Base-by-base conservation (phyloP, 305 asterid genomes). In the Fraxinus dipetala region DNA sequence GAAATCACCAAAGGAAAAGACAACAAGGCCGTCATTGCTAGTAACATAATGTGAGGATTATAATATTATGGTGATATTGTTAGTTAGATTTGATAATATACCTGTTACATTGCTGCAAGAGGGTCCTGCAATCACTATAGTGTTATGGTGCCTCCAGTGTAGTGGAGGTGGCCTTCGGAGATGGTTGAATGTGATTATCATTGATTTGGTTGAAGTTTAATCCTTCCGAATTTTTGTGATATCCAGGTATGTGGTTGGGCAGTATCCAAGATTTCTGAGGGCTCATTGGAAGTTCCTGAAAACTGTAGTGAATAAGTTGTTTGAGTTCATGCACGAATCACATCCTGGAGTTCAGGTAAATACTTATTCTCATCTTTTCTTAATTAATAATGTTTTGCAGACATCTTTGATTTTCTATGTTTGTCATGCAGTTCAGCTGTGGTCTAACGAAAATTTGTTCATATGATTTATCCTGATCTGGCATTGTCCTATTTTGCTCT, bases 251-350 rank as follows among this genome's bases (percentile, higher is more conserved):
- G 99, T 96, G 79, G 99, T 96, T 84, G 99, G 99, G 78, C 99
- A 96, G 82, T 96, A 96, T 85, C 99, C 99, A 48, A 89, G 99
- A 81, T 96, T 96, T 86, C 87, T 96, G 87, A 93, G 99, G 90
- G 98, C 99, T 78, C 99, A 96, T 87, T 96, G 99, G 99, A 96
- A 96, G 91, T 96, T 96, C 88, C 88, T 96, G 94, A 96, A 96
- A 91, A 96, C 98, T 81, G 98, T 95, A 76, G 98, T 96, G 81
- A 95, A 93, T 91, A 96, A 96, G 87, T 86, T 96, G 90, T 96
- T 96, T 85, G 99, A 95, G 87, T 96, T 96, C 90, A 96, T 96
- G 99, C 98, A 96, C 5, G 99, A 96, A 92, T 93, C 93, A 13
- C 99, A 96, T 88, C 99, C 98, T 59, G 99, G 99, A 85, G 99